A percentile compares a stretch with the other conserved stretches of the same genome.
phyloP scores from a whole-genome alignment of 495 filamentous ascomycete species.

The Podospora sp. region DNA sequence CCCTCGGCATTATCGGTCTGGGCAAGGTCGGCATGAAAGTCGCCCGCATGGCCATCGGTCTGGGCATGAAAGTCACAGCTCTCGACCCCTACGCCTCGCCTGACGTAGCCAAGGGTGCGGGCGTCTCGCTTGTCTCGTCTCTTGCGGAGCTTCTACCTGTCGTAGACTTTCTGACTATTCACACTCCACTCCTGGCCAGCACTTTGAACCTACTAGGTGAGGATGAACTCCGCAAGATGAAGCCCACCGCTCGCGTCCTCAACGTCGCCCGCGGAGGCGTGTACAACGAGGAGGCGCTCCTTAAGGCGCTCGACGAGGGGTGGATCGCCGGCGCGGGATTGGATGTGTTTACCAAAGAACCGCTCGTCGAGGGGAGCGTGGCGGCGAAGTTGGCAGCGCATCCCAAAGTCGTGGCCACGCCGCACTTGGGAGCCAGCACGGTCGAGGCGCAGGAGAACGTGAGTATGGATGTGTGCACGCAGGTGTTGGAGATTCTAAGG shows the following conservation, averaged over 20 bases:
- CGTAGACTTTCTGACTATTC: conserved; percentile 73
- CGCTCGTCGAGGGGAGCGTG: conserved; percentile 48
- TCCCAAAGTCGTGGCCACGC: conserved; percentile 66
- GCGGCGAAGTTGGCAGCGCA: conserved; percentile 61
- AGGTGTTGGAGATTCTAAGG: conserved; percentile 67
- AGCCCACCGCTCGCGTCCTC: conserved; percentile 62
- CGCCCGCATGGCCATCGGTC: conserved; percentile 65
- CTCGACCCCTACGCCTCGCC: conserved; percentile 69
- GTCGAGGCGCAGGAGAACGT: conserved; percentile 80
- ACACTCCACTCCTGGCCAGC: conserved; percentile 71
- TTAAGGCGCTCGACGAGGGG: conserved; percentile 65
- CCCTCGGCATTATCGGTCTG: conserved; percentile 66
- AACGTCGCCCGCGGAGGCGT: conserved; percentile 77
- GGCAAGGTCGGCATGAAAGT: conserved; percentile 76
- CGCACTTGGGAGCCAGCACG: conserved; percentile 72
- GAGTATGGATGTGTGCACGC: conserved; percentile 70
- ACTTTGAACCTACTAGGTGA: conserved; percentile 67
- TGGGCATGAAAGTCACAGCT: conserved; percentile 69
- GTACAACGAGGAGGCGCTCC: conserved; percentile 69
- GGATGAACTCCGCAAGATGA: conserved; percentile 67
- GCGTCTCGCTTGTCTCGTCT: conserved; percentile 56
- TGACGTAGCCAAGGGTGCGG: conserved; percentile 58
- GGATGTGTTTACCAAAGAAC: conserved; percentile 75
- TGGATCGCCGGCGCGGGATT: conserved; percentile 72
- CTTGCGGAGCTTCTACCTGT: conserved; percentile 59